Base-by-base conservation (phyloP, 1,284 basidiomycete species). In the Microbotryomycetes sp. region DNA sequence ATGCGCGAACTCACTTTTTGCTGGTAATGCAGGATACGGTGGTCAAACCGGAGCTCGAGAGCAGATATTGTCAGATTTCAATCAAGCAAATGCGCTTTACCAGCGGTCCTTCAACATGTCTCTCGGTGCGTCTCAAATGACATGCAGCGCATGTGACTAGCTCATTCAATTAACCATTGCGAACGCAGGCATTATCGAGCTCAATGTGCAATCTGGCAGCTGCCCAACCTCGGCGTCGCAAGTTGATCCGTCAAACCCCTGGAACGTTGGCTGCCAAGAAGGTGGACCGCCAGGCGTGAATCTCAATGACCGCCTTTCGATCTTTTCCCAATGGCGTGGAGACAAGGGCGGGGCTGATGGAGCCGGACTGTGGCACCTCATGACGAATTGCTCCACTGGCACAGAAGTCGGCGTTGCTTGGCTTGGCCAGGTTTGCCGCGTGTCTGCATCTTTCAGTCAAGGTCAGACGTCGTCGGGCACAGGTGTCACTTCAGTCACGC, bases 381-480 rank as follows among this genome's bases (percentile, higher is more conserved):
- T 93, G 85, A 91, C 86, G 65, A 86, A 86, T 21, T 91, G 90
- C 75, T 83, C 86, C 16, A 87, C 87, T 5, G 88, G 87, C 45
- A 82, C 83, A 63, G 89, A 92, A 77, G 88, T 92, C 55, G 90
- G 90, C 35, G 89, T 93, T 57, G 91, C 91, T 3, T 94, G 90
- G 91, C 81, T 91, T 1, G 87, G 82, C 21, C 88, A 87, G 28
- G 73, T 91, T 72, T 88, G 72, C 54, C 54, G 62, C 30, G 68
- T 64, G 2, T 53, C 56, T 16, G 58, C 62, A 31, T 50, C 31
- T 29, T 29, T 45, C 47, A 56, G 45, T n/a, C 50, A 56, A 18
- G 68, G 68, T 2, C 65, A 71, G 57, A 64, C 60, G 49, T 67
- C 68, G 5, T 52, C 56, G 46, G 90, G 91, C 4, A 89, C 90